Percentiles rank a stretch among this genome's conserved stretches.
Conservation (phyloP, 225 moss, liverwort and hornwort species). For the Pleurozium schreberi region DNA sequence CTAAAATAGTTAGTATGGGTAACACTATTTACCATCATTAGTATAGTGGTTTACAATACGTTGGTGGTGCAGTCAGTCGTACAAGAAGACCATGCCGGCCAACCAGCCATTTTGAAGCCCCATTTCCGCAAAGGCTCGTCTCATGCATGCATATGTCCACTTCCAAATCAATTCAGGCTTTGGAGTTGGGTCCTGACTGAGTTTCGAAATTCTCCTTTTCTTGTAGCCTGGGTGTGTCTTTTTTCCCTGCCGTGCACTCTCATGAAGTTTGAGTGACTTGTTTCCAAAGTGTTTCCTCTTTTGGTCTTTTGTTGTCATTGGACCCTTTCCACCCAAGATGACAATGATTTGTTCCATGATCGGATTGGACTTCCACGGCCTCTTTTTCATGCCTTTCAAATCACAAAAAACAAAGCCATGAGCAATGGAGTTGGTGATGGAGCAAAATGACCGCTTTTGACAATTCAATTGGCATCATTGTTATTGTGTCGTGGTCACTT, state of each 20-base stretch:
- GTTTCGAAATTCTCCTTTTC: not conserved
- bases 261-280: not conserved
- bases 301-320: not conserved
- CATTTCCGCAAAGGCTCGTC: too few species aligned
- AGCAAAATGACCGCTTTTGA: not conserved
- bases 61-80: too few species aligned
- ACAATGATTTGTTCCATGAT: not conserved
- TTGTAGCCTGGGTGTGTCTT: not conserved
- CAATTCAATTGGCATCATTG: not conserved
- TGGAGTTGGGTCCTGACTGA: not conserved
- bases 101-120: too few species aligned
- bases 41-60: too few species aligned
- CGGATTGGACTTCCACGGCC: not conserved
- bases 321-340: not conserved
- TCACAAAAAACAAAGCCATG: not conserved
- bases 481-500: rapidly evolving
- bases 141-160: not conserved
- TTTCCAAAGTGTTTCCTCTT: not conserved
- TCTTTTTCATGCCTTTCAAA: not conserved
- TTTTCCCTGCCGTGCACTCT: not conserved
- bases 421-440: not conserved
- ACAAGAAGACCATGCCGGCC: too few species aligned
- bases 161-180: not conserved
- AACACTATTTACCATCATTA: too few species aligned
- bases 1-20: too few species aligned